Base-by-base conservation (phyloP, 208 protist genomes). In the Wallacemonas sp. region DNA sequence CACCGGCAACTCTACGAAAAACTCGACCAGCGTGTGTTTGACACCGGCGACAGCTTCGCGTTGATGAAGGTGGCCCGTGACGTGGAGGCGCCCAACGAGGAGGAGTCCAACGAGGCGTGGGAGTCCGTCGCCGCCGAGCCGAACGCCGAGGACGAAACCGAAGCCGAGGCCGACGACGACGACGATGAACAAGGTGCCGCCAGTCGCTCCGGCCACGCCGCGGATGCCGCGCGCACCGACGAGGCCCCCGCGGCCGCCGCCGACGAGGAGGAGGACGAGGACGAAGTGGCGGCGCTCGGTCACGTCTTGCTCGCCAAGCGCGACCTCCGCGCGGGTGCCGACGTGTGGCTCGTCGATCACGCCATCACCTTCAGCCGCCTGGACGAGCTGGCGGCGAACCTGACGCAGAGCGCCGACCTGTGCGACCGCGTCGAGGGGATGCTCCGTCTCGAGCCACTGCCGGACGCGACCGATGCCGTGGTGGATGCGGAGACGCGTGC, bases 271-370 rank as follows among this genome's bases (percentile, higher is more conserved):
- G 32, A 42, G 18, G 26, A 61, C 31, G 29, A 38, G n/a, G 16
- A 12, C 26, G 18, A 3, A 10, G 7, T 44, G n/a, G 5, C 5
- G 20, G 48, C 63, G 3, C n/a, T n/a, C n/a, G 61, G 65, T 18
- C 79, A 77, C 73, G 66, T 78, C 61, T 73, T 89, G 33, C 66
- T 81, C 36, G 54, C 82, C 2, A 83, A 20, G 48, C 54, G 61
- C 8, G 72, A 83, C 49, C 39, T 85, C 18, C 33, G 29, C 23
- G 71, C 79, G 7, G 68, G 66, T 28, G 70, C 67, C 18, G 76
- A 85, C 55, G 75, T 89, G 32, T 86, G 83, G 83, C 74, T 89
- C 11, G 72, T 89, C 0, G 79, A 85, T 54, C 79, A 83, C 67
- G 79, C 72, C 26, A 83, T 72, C 42, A 85, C 83, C 22, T 86